Base-by-base conservation (phyloP, 805 yeast species). In the Novakomyces olei region DNA sequence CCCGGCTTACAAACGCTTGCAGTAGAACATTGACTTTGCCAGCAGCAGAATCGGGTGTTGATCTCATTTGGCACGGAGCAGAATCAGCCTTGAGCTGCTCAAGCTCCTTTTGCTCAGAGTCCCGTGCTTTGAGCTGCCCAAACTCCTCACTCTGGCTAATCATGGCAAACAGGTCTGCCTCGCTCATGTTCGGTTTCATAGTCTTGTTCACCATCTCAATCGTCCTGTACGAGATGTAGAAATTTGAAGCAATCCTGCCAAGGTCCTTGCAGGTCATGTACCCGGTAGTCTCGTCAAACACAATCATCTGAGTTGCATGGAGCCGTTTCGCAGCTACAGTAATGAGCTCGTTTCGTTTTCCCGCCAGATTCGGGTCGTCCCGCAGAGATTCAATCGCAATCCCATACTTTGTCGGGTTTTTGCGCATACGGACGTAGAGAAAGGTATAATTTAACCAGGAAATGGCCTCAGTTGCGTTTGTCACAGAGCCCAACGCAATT, bases 371-470 rank as follows among this genome's bases (percentile, higher is more conserved):
- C 0, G 93, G 92, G 50, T 88, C 99, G 14, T 72, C 72, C 16
- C 69, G 67, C 1, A 91, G 48, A 40, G 80, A 92, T 39, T 67
- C 67, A 88, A 93, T 81, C 29, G 69, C 79, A 30, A 91, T 68
- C 18, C 92, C 98, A 47, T 88, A 88, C 0, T 76, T 73, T 47
- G 81, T 72, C 2, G 99, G 98, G 41, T 81, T 85, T 47, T 80
- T 77, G 37, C 75, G 69, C 98, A 88, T 88, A 36, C 99, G 60
- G 3, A 85, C 95, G 55, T 68, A 73, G 66, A 88, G 61, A 47
- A 88, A 88, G 0, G 98, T 88, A 44, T 91, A 88, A 3, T 98
- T 96, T n/a, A 88, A 59, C 99, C 99, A 88, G 40, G 73, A 79
- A 1, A 88, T 75, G 36, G 83, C 99, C 54, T 88, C 98, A 19